Conservation (phyloP, 139 green algal genomes). For the Picochlorum sp. region DNA sequence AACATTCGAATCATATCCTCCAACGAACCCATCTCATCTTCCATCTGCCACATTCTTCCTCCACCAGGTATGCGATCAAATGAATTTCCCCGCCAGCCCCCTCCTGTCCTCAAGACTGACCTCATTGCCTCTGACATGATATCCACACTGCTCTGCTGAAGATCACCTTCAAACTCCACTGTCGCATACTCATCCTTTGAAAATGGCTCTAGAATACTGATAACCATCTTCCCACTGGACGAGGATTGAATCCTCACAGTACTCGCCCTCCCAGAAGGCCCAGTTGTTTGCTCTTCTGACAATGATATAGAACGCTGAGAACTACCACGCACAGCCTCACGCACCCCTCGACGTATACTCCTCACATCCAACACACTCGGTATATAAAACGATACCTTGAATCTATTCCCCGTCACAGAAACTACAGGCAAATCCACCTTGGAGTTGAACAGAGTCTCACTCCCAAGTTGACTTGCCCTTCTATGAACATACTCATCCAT, state of each 20-base stretch:
- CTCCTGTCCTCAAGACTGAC: no score
- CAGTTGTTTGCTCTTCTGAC: constrained; percentile 3
- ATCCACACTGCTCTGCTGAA: no score
- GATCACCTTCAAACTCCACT: no score
- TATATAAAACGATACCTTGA: not conserved
- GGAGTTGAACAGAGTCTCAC: not conserved
- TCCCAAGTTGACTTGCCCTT: not conserved
- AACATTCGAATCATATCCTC: constrained; percentile 4
- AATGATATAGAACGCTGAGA: not conserved
- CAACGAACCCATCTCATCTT: not conserved
- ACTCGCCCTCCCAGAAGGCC: not conserved
- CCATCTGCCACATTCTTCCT: not conserved
- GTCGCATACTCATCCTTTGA: no score
- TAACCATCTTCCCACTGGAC: not conserved
- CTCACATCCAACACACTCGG: not conserved
- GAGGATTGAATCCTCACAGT: not conserved
- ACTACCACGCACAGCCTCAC: not conserved
- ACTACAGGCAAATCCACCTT: not conserved
- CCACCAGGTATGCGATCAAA: not conserved
- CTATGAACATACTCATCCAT: no score
- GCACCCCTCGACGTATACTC: not conserved
- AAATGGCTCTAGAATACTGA: not conserved
- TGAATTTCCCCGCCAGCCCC: no score
- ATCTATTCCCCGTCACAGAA: not conserved
- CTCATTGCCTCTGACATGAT: no score